A percentile compares a stretch with the other conserved stretches of the same genome.
Conservation (phyloP, 1,139 yeast genomes). For the Taiozyma sp. region DNA sequence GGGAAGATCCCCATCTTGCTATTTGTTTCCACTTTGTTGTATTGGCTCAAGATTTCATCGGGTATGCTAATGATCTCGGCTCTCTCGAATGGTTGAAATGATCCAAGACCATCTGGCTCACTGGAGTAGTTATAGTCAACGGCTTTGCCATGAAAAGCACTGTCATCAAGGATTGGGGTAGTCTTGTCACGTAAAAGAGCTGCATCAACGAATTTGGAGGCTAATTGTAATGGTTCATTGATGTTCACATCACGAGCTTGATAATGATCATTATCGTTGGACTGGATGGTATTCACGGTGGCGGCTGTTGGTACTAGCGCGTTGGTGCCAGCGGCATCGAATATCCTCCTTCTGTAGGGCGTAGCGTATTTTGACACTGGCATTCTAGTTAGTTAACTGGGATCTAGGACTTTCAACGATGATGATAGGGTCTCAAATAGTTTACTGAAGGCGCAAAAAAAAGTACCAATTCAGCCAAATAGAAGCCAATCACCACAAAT, state of each 20-base stretch:
- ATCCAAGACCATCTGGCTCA: slow-evolving; percentile 34
- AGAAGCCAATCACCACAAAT: background rate
- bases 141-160: slow-evolving; percentile 34
- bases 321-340: slow-evolving; percentile 7
- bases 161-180: slow-evolving; percentile 35
- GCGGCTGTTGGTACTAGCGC: slow-evolving; percentile 8
- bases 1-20: slow-evolving; percentile 83
- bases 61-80: slow-evolving; percentile 69
- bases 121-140: slow-evolving; percentile 35
- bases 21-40: slow-evolving; percentile 53
- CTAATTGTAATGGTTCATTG: slow-evolving; percentile 30
- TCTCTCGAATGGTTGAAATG: slow-evolving; percentile 75
- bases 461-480: background rate
- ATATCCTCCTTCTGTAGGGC: slow-evolving; percentile 18
- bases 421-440: background rate
- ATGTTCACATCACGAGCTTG: slow-evolving; percentile 15
- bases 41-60: slow-evolving; percentile 74
- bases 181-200: slow-evolving; percentile 31
- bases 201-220: slow-evolving; percentile 34
- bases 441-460: background rate
- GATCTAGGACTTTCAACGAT: background rate
- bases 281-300: slow-evolving; percentile 7
- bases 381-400: background rate
- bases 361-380: slow-evolving; percentile 20
- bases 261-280: slow-evolving; percentile 18